Evolutionary conservation across 176 grass and related monocot genomes (phyloP).

Genomic region (Musa troglodytarum): DNA sequence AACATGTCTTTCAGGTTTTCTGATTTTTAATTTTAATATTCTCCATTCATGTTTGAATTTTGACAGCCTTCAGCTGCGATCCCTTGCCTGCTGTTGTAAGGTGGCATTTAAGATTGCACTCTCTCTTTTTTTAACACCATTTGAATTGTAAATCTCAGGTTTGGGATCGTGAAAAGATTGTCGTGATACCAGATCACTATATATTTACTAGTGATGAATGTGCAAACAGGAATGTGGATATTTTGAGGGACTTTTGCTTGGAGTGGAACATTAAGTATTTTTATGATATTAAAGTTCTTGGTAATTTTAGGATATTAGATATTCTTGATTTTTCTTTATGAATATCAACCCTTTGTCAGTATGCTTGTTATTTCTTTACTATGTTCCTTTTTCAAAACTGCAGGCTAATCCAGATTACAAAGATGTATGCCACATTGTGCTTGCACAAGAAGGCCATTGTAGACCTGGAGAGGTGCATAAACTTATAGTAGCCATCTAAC

Average conservation of each 20-base stretch:
- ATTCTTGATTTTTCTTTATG: neutral
- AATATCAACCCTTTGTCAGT: neutral
- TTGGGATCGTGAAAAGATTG: conserved; percentile 87
- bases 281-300: conserved; percentile 84
- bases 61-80: too few species aligned
- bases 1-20: too few species aligned
- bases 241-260: conserved; percentile 64
- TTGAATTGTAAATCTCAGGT: conserved; percentile 24
- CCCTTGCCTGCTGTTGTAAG: too few species aligned
- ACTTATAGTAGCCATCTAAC: neutral
- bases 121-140: neutral
- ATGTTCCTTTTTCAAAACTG: conserved; percentile 15
- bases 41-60: too few species aligned
- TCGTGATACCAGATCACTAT: conserved; percentile 94
- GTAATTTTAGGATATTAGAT: conserved; percentile 53
- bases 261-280: conserved; percentile 96
- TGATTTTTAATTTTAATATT: too few species aligned
- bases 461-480: conserved; percentile 70
- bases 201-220: conserved; percentile 85
- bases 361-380: neutral
- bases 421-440: conserved; percentile 81
- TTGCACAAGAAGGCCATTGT: conserved; percentile 97
- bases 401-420: conserved; percentile 98
- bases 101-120: too few species aligned
- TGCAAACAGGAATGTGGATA: conserved; percentile 88